Evolutionary conservation across 257 asterid genomes (phyloP).

Genomic region (Przewalskia tangutica): DNA sequence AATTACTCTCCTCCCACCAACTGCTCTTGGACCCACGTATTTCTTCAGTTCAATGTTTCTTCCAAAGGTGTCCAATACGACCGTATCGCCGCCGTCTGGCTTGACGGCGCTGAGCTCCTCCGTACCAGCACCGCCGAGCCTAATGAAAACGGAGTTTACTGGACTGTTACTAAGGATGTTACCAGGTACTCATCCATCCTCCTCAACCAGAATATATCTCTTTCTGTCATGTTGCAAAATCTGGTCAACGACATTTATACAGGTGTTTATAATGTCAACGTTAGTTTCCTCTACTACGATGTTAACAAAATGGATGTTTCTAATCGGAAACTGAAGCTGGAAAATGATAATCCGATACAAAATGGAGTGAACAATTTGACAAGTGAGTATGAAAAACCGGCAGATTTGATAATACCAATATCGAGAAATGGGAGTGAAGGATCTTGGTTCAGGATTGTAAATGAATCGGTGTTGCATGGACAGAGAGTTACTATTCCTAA

Average conservation of each 20-base stretch:
- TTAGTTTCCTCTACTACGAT: constrained; percentile 53
- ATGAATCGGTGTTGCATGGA: constrained; percentile 32
- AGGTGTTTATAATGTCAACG: constrained; percentile 40
- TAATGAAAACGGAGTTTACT: constrained; percentile 34
- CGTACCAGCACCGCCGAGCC: constrained; percentile 91
- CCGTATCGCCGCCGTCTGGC: constrained; percentile 81
- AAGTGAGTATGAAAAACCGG: too few relatives aligned
- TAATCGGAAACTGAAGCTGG: too few relatives aligned
- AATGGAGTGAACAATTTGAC: too few relatives aligned
- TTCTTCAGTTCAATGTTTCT: constrained; percentile 45
- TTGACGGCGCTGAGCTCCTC: constrained; percentile 63
- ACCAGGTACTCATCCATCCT: constrained; percentile 56
- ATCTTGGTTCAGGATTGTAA: constrained; percentile 57
- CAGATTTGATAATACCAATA: constrained; percentile 65
- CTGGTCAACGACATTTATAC: constrained; percentile 47
- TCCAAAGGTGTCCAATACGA: constrained; percentile 63
- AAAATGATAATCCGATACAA: too few relatives aligned
- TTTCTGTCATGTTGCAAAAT: constrained; percentile 76
- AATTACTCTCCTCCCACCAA: constrained; percentile 43
- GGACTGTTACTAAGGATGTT: constrained; percentile 63
- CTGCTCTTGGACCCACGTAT: constrained; percentile 64
- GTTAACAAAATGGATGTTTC: too few relatives aligned
- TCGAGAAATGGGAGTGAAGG: constrained; percentile 43
- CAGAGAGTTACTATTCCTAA: constrained; percentile 43
- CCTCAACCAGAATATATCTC: constrained; percentile 28